Evolutionary conservation across 805 yeast genomes (phyloP), one percentile per base, ranked within the genome.

Genomic region (Priceomyces fermenticarens): DNA sequence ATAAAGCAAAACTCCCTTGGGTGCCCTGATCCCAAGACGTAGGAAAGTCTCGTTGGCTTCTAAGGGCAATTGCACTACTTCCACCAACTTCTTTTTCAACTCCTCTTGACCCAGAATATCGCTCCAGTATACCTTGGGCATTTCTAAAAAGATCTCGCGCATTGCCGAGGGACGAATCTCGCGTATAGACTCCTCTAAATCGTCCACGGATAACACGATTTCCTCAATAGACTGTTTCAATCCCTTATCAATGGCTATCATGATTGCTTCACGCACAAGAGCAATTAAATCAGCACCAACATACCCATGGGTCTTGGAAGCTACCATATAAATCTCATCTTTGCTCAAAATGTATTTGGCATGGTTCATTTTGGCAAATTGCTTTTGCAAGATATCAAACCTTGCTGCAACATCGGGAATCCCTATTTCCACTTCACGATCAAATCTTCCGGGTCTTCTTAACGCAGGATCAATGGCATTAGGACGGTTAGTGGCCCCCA

Each of bases 251-350:
- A 93, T 85, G 1, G 96, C 83, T 45, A 76, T 78, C 85, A 90
- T 79, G 0, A 88, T 96, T 5, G 95, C 78, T 55, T 93, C 99
- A 37, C 97, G 71, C 45, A 90, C 81, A 15, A 93, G 68, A 0
- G 97, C 96, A 3, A 85, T 80, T 36, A 93, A 63, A 65, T 93
- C 99, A 0, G 98, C 97, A 35, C 99, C 99, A 2, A 93, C 99
- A 56, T 88, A 93, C 4, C 99, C 99, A 62, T 93, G 99, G 0
- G 98, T 90, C 54, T 80, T 83, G 3, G 78, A 61, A 0, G 97
- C 88, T 32, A 90, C 64, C 1, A 52, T 53, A n/a, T 64, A 57
- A n/a, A 90, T 75, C 30, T 86, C 83, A 0, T 70, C 80, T 0
- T 58, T 65, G 0, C 71, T 55, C 30, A 91, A 59, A 0, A 63